Conservation (phyloP, 1,284 basidiomycete species). For the Tilletia caries region DNA sequence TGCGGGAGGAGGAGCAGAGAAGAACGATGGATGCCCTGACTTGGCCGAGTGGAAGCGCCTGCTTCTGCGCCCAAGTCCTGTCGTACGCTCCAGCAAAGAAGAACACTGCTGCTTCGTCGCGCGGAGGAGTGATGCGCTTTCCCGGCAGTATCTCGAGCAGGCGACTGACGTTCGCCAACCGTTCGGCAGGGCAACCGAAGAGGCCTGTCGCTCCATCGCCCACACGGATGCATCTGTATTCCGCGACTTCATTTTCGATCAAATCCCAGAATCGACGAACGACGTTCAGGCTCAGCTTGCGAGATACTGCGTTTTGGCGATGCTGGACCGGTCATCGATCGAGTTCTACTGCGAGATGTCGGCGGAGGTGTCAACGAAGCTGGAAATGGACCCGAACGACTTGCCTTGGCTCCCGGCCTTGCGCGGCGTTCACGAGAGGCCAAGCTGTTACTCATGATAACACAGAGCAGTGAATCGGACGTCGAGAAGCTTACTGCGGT, state of each 20-base stretch:
- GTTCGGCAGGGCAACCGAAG: neutral
- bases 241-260: neutral
- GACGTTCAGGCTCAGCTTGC: slow-evolving; percentile 2
- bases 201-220: neutral
- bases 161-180: neutral
- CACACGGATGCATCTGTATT: neutral
- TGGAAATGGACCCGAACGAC: neutral
- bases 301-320: neutral
- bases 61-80: slow-evolving; percentile 75
- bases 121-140: neutral
- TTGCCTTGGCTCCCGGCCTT: too few relatives aligned
- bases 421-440: neutral
- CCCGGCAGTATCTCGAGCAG: neutral
- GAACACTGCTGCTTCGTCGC: slow-evolving; percentile 59
- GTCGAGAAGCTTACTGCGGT: neutral
- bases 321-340: neutral
- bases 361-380: neutral
- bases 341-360: neutral
- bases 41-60: slow-evolving; percentile 65
- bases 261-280: neutral
- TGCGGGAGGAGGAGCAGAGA: slow-evolving; percentile 23
- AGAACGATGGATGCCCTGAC: slow-evolving; percentile 23
- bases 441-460: neutral
- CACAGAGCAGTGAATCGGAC: neutral
- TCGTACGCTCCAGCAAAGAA: slow-evolving; percentile 64